Evolutionary conservation across 1,284 basidiomycete genomes (phyloP).

Genomic region (Trichosporon coremiiforme): DNA sequence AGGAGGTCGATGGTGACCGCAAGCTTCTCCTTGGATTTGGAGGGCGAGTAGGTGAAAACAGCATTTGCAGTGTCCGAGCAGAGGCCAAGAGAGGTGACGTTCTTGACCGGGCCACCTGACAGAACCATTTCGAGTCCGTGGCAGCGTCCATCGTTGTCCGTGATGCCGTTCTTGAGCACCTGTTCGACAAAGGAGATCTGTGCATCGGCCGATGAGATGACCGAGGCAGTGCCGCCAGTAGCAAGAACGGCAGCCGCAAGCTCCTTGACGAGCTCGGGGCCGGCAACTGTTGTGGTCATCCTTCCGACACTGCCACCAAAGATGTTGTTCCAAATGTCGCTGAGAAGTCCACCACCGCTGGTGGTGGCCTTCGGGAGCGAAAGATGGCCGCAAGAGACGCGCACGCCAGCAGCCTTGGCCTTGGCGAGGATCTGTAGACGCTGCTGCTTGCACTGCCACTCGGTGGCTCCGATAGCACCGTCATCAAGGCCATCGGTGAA

Average conservation of each 20-base stretch:
- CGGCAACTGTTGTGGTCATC: too few species aligned
- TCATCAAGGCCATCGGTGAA: slow-evolving; percentile 22
- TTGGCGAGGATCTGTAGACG: neutral
- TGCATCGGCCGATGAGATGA: neutral
- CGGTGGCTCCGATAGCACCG: too few species aligned
- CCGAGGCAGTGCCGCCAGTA: slow-evolving; percentile 20
- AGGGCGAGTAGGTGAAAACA: slow-evolving; percentile 19
- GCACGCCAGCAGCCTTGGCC: slow-evolving; percentile 16
- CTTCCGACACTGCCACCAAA: neutral
- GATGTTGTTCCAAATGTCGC: too few species aligned
- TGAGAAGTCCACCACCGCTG: too few species aligned
- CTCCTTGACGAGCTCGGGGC: slow-evolving; percentile 12
- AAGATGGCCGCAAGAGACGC: slow-evolving; percentile 20
- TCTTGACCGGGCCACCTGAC: neutral
- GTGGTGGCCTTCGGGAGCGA: neutral
- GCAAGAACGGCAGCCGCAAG: slow-evolving; percentile 20
- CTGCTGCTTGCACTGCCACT: neutral
- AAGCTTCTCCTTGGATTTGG: slow-evolving; percentile 7
- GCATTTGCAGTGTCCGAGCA: slow-evolving; percentile 19
- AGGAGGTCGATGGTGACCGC: slow-evolving; percentile 18
- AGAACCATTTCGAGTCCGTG: slow-evolving; percentile 2
- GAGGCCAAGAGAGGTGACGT: slow-evolving; percentile 27
- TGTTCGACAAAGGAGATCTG: slow-evolving; percentile 17
- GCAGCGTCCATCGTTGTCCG: slow-evolving; percentile 25
- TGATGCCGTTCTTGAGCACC: slow-evolving; percentile 25